Percentiles rank a stretch among this genome's conserved stretches.
These are phyloP conservation scores for Xylaria cubensis DNA, from an alignment of 495 filamentous ascomycete genomes.

Conservation along the genomic window DNA sequence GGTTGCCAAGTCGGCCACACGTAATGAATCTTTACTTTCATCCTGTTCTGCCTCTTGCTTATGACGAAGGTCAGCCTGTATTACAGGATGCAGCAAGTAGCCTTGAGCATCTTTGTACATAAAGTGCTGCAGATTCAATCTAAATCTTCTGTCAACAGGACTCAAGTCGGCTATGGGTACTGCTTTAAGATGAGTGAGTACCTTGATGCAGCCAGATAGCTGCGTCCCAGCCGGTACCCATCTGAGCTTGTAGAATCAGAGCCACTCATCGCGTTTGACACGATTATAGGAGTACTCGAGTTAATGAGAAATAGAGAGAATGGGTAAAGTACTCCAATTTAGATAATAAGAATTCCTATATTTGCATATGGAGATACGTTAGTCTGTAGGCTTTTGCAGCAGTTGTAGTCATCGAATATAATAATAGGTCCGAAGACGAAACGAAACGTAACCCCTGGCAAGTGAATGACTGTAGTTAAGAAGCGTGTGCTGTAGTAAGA, in stretches of 20 bases:
- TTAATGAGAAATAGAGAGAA: not conserved
- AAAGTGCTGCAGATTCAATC: slow-evolving; percentile 23
- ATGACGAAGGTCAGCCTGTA: not conserved
- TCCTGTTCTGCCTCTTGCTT: slow-evolving; percentile 3
- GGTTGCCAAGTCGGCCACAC: slow-evolving; percentile 12
- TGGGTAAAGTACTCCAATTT: not conserved
- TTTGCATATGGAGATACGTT: not conserved
- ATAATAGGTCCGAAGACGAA: not conserved
- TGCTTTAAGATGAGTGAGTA: not conserved
- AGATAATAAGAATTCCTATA: not conserved
- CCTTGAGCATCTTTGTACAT: slow-evolving; percentile 18
- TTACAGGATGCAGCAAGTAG: slow-evolving; percentile 16
- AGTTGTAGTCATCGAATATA: not conserved
- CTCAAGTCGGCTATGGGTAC: not conserved
- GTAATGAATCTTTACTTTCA: not conserved
- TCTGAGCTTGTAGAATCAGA: not conserved
- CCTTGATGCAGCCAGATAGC: slow-evolving; percentile 18
- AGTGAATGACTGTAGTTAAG: not conserved
- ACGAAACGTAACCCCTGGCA: not conserved
- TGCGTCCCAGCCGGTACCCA: slow-evolving; percentile 12
- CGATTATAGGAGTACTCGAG: not conserved
- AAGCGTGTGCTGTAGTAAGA: not conserved
- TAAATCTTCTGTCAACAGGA: not conserved
- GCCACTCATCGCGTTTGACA: not conserved
- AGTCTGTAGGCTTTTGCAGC: not conserved